Conservation (phyloP, 2,329 filamentous ascomycete genomes). For the Calonectria naviculata region DNA sequence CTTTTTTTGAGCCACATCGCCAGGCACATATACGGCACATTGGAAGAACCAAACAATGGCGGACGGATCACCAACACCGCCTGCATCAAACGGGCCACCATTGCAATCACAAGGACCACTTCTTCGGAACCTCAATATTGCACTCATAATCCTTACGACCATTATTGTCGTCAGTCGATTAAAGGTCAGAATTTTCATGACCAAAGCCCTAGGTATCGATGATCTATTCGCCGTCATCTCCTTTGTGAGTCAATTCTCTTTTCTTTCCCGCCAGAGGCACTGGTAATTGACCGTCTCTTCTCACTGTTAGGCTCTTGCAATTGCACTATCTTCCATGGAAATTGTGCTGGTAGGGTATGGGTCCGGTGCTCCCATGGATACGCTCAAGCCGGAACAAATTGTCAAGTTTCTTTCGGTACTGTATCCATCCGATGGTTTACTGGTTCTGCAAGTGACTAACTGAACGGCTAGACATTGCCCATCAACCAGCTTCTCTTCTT, state of each 20-base stretch:
- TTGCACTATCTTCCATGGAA: conserved; percentile 29
- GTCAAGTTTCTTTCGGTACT: conserved; percentile 31
- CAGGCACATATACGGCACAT: neutral
- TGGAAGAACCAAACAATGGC: neutral
- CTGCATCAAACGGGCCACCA: neutral
- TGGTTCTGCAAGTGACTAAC: neutral
- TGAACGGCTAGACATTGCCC: conserved; percentile 20
- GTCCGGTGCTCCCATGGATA: conserved; percentile 27
- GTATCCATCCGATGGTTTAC: neutral
- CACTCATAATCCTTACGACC: conserved; percentile 31
- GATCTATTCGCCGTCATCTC: conserved; percentile 33
- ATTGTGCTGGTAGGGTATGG: conserved; percentile 29
- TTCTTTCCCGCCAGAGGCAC: too few relatives aligned
- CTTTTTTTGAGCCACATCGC: neutral
- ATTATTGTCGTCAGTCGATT: conserved; percentile 31
- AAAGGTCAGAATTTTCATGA: conserved; percentile 33
- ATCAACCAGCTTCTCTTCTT: conserved; percentile 34
- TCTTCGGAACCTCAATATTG: conserved; percentile 33
- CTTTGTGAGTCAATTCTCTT: conserved; percentile 24
- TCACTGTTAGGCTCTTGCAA: conserved; percentile 19
- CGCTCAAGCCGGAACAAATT: conserved; percentile 22
- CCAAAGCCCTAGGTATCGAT: conserved; percentile 33
- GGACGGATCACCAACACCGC: neutral
- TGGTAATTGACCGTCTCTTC: conserved; percentile 1
- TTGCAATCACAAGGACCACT: conserved; percentile 18